Evolutionary conservation across 495 filamentous ascomycete genomes (phyloP), one percentile per base, ranked within the genome.

Genomic region (Penicillium egyptiacum): DNA sequence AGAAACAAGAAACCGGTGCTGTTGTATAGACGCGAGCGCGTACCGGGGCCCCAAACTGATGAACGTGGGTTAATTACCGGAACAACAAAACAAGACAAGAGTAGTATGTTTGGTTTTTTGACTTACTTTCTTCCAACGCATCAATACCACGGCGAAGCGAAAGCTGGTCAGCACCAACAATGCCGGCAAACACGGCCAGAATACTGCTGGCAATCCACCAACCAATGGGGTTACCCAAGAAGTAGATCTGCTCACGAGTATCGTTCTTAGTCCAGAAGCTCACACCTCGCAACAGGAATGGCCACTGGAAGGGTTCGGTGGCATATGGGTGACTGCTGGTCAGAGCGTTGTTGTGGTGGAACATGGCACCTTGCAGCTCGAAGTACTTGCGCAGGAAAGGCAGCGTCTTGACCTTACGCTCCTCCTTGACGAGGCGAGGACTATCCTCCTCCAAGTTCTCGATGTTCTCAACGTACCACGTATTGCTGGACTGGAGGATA

Each of bases 201-300:
- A 98, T 74, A 76, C 88, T 89, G 69, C 90, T 94, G 23, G 91
- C 86, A 59, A 98, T 81, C 94, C 94, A 98, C 94, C 94, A 98
- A 41, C 95, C 94, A 53, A 98, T 75, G 5, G 95, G 94, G 76
- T 98, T 98, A 41, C 94, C 94, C 31, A 98, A 75, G 82, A 98
- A 98, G 76, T 98, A 98, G 65, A 98, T 98, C 75, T 98, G 94
- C 74, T 94, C 88, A 28, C 89, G 85, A 10, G 93, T 97, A 44
- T 96, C 91, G 70, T 93, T 94, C 70, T 98, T 88, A 10, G 94
- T 98, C 94, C 94, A 98, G 86, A 98, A 98, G 70, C 91, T 96
- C 57, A 98, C 95, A 65, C 94, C 94, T 12, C 95, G 86, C 37
- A 98, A 79, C 59, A 98, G 80, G 84, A 98, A 97, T 1, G 94